A percentile compares a stretch with the other conserved stretches of the same genome.
Conservation (phyloP, 768 basidiomycete species). For the Pleurotus tuber-regium region DNA sequence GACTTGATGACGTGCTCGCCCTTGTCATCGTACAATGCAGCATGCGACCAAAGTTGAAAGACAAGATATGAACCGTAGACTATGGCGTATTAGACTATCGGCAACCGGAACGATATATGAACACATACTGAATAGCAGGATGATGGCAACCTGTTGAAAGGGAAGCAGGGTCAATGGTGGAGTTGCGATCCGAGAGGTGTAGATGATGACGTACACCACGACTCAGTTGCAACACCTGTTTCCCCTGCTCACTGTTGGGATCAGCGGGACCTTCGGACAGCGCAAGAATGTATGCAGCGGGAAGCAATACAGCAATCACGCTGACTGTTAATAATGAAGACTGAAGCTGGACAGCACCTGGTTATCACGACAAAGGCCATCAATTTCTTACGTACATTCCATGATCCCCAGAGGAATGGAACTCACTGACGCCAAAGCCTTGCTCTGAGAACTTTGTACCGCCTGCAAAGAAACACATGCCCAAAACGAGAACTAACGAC, state of each 20-base stretch:
- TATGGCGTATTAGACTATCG: slow-evolving; percentile 22
- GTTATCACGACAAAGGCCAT: not conserved
- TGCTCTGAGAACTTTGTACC: slow-evolving; percentile 78
- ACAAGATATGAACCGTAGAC: slow-evolving; percentile 71
- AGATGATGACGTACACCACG: slow-evolving; percentile 75
- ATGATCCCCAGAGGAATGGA: too few relatives aligned
- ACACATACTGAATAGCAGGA: slow-evolving; percentile 69
- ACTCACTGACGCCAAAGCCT: slow-evolving; percentile 71
- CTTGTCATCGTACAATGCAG: slow-evolving; percentile 60
- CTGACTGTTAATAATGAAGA: slow-evolving; percentile 75
- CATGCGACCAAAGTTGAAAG: slow-evolving; percentile 80
- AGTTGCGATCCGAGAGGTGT: not conserved
- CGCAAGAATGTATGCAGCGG: slow-evolving; percentile 70
- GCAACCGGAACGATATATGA: not conserved
- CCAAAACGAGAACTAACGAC: slow-evolving; percentile 69
- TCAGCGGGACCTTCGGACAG: slow-evolving; percentile 18
- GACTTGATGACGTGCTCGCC: slow-evolving; percentile 32
- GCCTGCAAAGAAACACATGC: slow-evolving; percentile 91
- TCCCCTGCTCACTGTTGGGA: slow-evolving; percentile 29
- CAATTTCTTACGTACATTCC: too few relatives aligned
- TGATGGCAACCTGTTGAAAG: slow-evolving; percentile 60
- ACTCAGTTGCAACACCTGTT: slow-evolving; percentile 63
- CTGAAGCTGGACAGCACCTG: slow-evolving; percentile 66
- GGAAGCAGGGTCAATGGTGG: not conserved
- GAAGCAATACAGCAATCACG: slow-evolving; percentile 76